Evolutionary conservation across 805 yeast genomes (phyloP), one percentile per base, ranked within the genome.

Genomic region (Kregervanrija fluxuum): DNA sequence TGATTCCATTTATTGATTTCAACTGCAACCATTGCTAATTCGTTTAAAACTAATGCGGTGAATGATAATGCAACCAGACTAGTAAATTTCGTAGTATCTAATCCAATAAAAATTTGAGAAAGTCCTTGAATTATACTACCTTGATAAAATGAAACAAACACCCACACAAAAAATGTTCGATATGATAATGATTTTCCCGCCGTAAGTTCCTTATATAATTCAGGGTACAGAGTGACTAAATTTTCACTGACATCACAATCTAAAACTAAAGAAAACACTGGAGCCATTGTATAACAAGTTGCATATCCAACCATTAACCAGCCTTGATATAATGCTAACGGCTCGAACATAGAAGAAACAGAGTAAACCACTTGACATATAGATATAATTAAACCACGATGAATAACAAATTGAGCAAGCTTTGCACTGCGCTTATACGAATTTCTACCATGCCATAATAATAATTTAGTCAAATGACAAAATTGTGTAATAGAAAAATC

Each of bases 261-360:
- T 39, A 88, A 73, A 0, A 95, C 96, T 52, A 93, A 67, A 0
- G 96, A 86, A 56, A 93, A 93, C 2, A 93, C 98, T 0, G 99
- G 99, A 45, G 91, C 89, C 99, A 93, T 93, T 0, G 99, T 93
- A 64, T 93, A 93, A 43, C 88, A 75, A 0, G 99, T 93, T 2
- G 98, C 95, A 65, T 93, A 93, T 2, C 99, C 99, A 37, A 93
- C 99, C 97, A 93, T 89, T 39, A 93, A 71, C 83, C 95, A 91
- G 2, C 99, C 99, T 61, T 93, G 91, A 60, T 85, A 88, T 43
- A 93, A 70, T 0, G 98, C 98, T 49, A 93, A 70, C 1, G 99
- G 99, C 62, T 90, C 98, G 61, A 88, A 93, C 3, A 75, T 66
- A 0, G 97, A 87, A 37, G 88, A 76, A 11, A 91, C 76, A 2